Conservation (phyloP, 2,329 filamentous ascomycete species). For the Colletotrichum musae region DNA sequence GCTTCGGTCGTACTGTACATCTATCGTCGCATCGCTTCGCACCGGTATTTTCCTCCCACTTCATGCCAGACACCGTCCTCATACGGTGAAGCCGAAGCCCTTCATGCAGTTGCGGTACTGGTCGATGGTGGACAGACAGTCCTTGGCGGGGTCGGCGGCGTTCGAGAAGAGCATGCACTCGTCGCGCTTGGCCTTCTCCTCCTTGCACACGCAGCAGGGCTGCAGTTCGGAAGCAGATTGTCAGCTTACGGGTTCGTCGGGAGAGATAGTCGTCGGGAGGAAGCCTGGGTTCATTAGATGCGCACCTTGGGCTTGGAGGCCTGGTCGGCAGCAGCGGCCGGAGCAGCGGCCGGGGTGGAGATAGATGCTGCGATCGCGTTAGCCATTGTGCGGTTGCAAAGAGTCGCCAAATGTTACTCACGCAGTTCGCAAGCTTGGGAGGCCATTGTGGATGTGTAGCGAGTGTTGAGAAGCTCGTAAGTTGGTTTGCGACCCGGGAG, state of each 20-base stretch:
- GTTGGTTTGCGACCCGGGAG: conserved; percentile 13
- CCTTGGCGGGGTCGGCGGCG: conserved; percentile 83
- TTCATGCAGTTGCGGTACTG: conserved; percentile 94
- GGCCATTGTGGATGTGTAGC: conserved; percentile 45
- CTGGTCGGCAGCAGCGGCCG: conserved; percentile 48
- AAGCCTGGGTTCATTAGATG: conserved; percentile 2
- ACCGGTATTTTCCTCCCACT: neutral
- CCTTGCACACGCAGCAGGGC: conserved; percentile 98
- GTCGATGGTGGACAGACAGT: conserved; percentile 86
- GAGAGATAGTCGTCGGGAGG: neutral
- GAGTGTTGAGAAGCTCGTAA: conserved; percentile 17
- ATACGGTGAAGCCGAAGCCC: conserved; percentile 88
- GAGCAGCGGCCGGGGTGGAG: conserved; percentile 47
- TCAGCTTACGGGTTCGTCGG: conserved; percentile 13
- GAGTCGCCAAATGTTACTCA: conserved; percentile 41
- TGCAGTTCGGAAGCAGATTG: conserved; percentile 52
- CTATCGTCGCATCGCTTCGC: conserved; percentile 33
- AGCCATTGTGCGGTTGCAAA: conserved; percentile 12
- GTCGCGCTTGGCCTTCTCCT: conserved; percentile 92
- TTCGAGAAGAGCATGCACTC: conserved; percentile 99
- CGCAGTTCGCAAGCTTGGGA: conserved; percentile 48
- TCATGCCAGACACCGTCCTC: conserved; percentile 39
- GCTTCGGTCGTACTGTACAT: conserved; percentile 41
- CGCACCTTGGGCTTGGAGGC: conserved; percentile 61
- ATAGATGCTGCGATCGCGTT: conserved; percentile 43